phyloP scores from a whole-genome alignment of 2,329 filamentous ascomycete genomes.

The Fusarium staphyleae region DNA sequence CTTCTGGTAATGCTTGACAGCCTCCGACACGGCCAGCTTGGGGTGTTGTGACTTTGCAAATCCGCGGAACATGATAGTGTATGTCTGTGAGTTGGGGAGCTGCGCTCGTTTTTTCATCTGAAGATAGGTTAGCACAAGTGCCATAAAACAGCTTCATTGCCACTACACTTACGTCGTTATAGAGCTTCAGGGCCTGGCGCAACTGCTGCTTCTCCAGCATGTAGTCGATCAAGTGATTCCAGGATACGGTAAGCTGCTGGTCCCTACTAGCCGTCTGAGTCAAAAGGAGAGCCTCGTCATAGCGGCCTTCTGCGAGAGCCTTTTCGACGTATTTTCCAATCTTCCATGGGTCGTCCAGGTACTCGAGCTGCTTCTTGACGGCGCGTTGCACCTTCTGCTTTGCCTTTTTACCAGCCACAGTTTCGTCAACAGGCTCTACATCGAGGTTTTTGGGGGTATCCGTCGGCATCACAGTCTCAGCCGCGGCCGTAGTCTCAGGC shows the following conservation, averaged over 20 bases:
- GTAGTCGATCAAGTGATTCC: slow-evolving; percentile 86
- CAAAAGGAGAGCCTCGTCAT: slow-evolving; percentile 72
- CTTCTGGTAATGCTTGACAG: slow-evolving; percentile 77
- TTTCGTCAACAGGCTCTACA: slow-evolving; percentile 12
- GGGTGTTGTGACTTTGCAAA: slow-evolving; percentile 67
- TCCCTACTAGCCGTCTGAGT: slow-evolving; percentile 72
- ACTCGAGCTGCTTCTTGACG: slow-evolving; percentile 64
- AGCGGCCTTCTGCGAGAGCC: slow-evolving; percentile 64
- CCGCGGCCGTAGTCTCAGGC: background rate
- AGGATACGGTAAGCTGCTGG: slow-evolving; percentile 74
- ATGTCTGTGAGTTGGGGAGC: slow-evolving; percentile 81
- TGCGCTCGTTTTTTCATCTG: slow-evolving; percentile 96
- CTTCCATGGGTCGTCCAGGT: slow-evolving; percentile 73
- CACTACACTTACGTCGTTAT: slow-evolving; percentile 73
- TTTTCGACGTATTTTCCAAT: slow-evolving; percentile 72
- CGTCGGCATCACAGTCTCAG: slow-evolving; percentile 8
- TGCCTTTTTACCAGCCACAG: slow-evolving; percentile 29
- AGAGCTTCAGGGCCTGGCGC: slow-evolving; percentile 76
- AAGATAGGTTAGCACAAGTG: slow-evolving; percentile 22
- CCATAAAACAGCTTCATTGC: background rate
- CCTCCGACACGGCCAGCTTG: slow-evolving; percentile 68
- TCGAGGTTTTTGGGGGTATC: slow-evolving; percentile 39
- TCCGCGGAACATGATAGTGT: slow-evolving; percentile 81
- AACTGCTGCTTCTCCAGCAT: slow-evolving; percentile 67
- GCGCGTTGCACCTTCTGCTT: slow-evolving; percentile 46